Evolutionary conservation across 441 rosid species (phyloP).

Genomic region (Bruguiera hainesii): DNA sequence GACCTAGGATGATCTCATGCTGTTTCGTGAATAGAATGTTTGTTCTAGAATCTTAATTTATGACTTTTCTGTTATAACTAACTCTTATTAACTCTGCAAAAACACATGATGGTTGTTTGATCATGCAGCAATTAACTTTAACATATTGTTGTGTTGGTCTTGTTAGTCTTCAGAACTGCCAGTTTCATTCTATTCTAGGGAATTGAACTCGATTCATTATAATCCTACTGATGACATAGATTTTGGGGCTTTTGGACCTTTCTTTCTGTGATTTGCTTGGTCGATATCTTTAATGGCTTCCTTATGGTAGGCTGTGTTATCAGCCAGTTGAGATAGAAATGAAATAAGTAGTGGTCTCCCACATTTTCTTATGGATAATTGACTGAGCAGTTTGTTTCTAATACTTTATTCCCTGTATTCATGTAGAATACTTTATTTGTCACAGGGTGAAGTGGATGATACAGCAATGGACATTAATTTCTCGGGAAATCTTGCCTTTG

Average conservation of each 20-base stretch:
- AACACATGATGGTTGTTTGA: no score
- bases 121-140: constrained; percentile 4
- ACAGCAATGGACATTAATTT: constrained; percentile 90
- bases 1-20: no score
- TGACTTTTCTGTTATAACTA: no score
- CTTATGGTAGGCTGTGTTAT: constrained; percentile 13
- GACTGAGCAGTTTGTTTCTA: constrained; percentile 10
- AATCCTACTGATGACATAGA: neutral
- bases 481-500: constrained; percentile 81
- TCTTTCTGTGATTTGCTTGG: neutral
- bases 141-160: constrained; percentile 3
- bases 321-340: constrained; percentile 9
- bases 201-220: neutral
- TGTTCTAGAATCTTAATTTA: no score
- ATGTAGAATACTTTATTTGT: constrained; percentile 20
- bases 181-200: neutral
- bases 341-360: constrained; percentile 6
- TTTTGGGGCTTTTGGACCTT: constrained; percentile 8
- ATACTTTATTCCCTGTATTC: constrained; percentile 21
- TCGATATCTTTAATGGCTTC: constrained; percentile 16
- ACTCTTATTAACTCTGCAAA: no score
- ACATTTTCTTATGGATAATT: neutral
- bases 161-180: constrained; percentile 6
- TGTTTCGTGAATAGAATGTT: no score
- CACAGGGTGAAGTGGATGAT: constrained; percentile 97